A percentile compares a stretch with the other conserved stretches of the same genome.
Evolutionary conservation across 2,329 filamentous ascomycete genomes (phyloP).

Genomic region (Trichophyton benhamiae): DNA sequence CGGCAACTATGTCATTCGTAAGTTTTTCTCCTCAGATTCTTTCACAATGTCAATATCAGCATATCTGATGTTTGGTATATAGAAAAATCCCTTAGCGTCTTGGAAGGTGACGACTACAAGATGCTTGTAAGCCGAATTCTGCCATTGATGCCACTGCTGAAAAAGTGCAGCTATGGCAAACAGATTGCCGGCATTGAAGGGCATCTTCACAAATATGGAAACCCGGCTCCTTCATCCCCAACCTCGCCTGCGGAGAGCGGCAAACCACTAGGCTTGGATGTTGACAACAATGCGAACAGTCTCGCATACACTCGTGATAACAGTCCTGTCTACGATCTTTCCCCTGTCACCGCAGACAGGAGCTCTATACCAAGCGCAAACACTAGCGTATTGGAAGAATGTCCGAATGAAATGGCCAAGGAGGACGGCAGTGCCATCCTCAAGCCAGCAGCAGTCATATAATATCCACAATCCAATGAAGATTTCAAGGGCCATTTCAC

Average conservation of each 20-base stretch:
- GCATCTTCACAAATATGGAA: not conserved
- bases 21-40: conserved; percentile 32
- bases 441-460: not conserved
- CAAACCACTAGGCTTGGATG: not conserved
- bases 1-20: conserved; percentile 94
- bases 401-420: conserved; percentile 18
- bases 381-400: conserved; percentile 39
- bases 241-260: conserved; percentile 5
- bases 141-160: conserved; percentile 48
- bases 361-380: conserved; percentile 53
- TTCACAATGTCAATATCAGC: not conserved
- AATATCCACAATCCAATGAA: not conserved
- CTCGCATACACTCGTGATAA: conserved; percentile 6
- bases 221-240: not conserved
- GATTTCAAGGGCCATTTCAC: not conserved
- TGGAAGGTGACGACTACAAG: conserved; percentile 49
- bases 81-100: conserved; percentile 67
- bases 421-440: not conserved
- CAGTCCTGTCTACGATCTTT: conserved; percentile 14
- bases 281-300: not conserved
- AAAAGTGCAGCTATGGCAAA: conserved; percentile 53
- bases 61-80: conserved; percentile 4
- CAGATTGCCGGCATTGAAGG: conserved; percentile 55
- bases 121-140: conserved; percentile 52
- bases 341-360: conserved; percentile 48